Conservation (phyloP, 495 filamentous ascomycete species). For the Halenospora varia region DNA sequence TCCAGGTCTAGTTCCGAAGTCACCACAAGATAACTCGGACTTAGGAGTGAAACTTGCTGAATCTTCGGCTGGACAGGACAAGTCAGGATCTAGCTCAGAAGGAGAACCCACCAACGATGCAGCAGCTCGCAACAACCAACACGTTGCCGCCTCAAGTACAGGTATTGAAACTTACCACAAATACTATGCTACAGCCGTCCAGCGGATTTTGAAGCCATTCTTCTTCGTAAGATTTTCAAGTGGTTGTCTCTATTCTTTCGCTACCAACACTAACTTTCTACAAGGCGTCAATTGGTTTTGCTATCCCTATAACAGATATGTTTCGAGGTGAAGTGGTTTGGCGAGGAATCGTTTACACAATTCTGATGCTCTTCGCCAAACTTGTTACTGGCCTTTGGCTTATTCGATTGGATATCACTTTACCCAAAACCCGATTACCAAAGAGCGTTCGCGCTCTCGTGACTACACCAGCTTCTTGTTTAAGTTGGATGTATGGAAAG, state of each 20-base stretch:
- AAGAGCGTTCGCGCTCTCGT: background rate
- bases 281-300: constrained; percentile 72
- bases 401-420: constrained; percentile 37
- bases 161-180: constrained; percentile 45
- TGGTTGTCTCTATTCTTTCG: too few relatives aligned
- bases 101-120: background rate
- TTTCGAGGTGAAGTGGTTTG: constrained; percentile 61
- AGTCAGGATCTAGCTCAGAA: background rate
- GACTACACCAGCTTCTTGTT: background rate
- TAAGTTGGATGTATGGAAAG: background rate
- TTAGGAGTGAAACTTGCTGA: background rate
- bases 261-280: background rate
- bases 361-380: constrained; percentile 69
- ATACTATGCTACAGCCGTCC: constrained; percentile 50
- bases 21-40: background rate
- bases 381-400: constrained; percentile 61
- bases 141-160: background rate
- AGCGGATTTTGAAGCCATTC: constrained; percentile 60
- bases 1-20: constrained; percentile 16
- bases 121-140: background rate
- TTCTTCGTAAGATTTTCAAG: constrained; percentile 63
- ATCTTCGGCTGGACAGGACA: background rate
- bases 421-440: background rate
- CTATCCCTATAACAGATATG: constrained; percentile 69
- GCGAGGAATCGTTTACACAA: constrained; percentile 66